phyloP scores from a whole-genome alignment of 257 asterid species.

The Voacanga thouarsii region DNA sequence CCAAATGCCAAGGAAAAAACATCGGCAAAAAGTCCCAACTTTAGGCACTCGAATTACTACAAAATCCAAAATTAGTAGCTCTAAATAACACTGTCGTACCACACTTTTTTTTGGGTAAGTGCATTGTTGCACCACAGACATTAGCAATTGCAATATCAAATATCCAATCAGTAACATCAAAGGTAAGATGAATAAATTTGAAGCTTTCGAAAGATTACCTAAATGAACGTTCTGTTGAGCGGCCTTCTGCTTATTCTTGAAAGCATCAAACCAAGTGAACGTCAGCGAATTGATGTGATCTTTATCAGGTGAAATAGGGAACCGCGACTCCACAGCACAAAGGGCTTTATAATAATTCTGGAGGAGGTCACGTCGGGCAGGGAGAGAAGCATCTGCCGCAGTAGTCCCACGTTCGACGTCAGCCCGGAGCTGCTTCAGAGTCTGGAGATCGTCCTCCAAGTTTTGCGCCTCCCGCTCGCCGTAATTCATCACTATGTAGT shows the following conservation, averaged over 20 bases:
- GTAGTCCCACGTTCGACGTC: constrained; percentile 62
- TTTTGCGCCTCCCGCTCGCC: constrained; percentile 92
- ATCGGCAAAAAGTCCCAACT: neutral
- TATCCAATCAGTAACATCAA: neutral
- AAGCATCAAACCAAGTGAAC: constrained; percentile 94
- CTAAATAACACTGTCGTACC: neutral
- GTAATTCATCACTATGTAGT: constrained; percentile 71
- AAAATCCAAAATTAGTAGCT: neutral
- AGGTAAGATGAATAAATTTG: neutral
- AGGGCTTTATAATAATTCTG: constrained; percentile 89
- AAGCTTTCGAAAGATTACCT: constrained; percentile 35
- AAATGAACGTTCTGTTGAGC: constrained; percentile 85
- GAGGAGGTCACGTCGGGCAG: constrained; percentile 87
- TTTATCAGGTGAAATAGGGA: constrained; percentile 83
- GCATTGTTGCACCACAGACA: too few relatives aligned
- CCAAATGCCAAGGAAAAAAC: neutral
- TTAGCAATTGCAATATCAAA: neutral
- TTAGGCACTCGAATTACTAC: neutral
- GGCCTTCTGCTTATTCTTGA: constrained; percentile 72
- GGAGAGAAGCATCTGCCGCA: constrained; percentile 43
- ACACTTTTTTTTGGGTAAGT: too few relatives aligned
- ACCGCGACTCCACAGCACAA: constrained; percentile 88
- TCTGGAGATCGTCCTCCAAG: constrained; percentile 79
- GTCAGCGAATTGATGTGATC: constrained; percentile 76
- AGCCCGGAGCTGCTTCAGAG: constrained; percentile 68